phyloP scores from a whole-genome alignment of 2,329 filamentous ascomycete species.

The Xylaria sp. region DNA sequence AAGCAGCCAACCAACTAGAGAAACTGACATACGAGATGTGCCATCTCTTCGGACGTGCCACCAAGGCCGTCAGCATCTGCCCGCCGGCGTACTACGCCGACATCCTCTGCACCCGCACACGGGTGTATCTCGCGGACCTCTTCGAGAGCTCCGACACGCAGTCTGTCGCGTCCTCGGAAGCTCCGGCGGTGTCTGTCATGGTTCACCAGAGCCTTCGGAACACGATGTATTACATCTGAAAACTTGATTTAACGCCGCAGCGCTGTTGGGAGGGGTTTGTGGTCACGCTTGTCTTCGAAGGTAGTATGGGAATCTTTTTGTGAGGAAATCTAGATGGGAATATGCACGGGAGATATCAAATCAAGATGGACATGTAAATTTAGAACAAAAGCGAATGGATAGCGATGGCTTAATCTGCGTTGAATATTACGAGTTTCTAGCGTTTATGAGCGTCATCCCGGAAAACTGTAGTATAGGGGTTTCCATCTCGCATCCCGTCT shows the following conservation, averaged over 20 bases:
- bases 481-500: no score
- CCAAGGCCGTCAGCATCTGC: slow-evolving; percentile 86
- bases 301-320: not conserved
- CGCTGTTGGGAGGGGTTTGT: not conserved
- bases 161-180: slow-evolving; percentile 11
- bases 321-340: not conserved
- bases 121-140: slow-evolving; percentile 70
- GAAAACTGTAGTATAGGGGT: no score
- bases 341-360: no score
- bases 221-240: slow-evolving; percentile 63
- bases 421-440: no score
- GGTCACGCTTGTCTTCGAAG: not conserved
- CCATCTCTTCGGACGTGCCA: slow-evolving; percentile 83
- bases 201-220: slow-evolving; percentile 52
- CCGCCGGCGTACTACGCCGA: slow-evolving; percentile 93
- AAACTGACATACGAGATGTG: slow-evolving; percentile 78
- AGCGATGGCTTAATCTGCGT: no score
- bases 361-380: no score
- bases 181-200: not conserved
- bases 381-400: no score
- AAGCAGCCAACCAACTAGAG: slow-evolving; percentile 71
- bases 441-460: no score
- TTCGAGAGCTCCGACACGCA: slow-evolving; percentile 55
- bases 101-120: slow-evolving; percentile 77
- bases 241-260: no score